Conservation (phyloP, 2,329 filamentous ascomycete genomes). For the Penicillium occitanis region DNA sequence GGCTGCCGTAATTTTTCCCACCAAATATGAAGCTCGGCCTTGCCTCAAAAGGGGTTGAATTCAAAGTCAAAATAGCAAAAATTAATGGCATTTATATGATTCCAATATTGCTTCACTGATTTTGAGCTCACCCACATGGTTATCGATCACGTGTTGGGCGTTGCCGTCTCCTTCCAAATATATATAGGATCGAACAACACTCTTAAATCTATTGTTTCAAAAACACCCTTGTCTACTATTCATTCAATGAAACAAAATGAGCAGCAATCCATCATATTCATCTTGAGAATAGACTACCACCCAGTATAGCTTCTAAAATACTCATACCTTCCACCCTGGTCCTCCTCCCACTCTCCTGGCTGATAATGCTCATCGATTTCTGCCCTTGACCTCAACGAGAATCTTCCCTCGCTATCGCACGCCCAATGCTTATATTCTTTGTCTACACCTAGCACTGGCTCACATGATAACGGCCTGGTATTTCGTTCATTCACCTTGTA, state of each 20-base stretch:
- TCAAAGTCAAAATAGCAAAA: too few species aligned
- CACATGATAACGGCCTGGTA: background rate
- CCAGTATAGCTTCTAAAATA: conserved; percentile 10
- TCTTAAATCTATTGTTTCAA: background rate
- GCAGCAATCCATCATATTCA: background rate
- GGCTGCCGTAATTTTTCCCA: conserved; percentile 9
- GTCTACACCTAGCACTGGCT: background rate
- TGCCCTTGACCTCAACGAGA: conserved; percentile 33
- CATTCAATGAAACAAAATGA: background rate
- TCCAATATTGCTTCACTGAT: background rate
- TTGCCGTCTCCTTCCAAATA: background rate
- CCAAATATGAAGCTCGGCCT: background rate
- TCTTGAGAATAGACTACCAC: background rate
- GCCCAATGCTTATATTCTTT: conserved; percentile 32
- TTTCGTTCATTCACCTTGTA: background rate
- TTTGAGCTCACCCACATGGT: background rate
- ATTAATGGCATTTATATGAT: too few species aligned
- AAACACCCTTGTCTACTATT: background rate
- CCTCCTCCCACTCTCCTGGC: conserved; percentile 31
- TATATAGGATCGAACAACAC: background rate
- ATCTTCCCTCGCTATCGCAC: conserved; percentile 37
- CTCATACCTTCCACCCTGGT: conserved; percentile 1
- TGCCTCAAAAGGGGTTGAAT: too few species aligned
- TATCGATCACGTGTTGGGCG: background rate
- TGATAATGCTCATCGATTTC: conserved; percentile 32